Percentiles rank a stretch among this genome's conserved stretches.
phyloP scores from a whole-genome alignment of 305 asterid species.

The Plantago rigida region DNA sequence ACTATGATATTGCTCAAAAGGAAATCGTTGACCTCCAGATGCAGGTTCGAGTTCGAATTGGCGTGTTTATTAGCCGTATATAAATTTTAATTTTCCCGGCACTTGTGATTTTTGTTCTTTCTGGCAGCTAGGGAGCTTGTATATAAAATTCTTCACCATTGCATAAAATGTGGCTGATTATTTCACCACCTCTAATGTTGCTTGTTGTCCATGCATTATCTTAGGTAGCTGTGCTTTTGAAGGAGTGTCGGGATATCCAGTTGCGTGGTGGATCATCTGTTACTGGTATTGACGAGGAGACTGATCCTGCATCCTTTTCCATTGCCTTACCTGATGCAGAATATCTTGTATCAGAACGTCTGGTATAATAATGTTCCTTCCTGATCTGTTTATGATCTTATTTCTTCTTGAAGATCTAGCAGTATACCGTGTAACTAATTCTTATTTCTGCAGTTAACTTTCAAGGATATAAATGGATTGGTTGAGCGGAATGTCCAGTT shows the following conservation, averaged over 20 bases:
- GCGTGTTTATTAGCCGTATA: neutral
- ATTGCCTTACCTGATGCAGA: conserved; percentile 39
- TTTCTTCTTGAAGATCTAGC: conserved; percentile 1
- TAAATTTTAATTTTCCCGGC: neutral
- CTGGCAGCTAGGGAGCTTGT: neutral
- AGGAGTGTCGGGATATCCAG: conserved; percentile 94
- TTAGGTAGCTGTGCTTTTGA: conserved; percentile 74
- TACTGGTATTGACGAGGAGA: conserved; percentile 32
- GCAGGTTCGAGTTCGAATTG: conserved; percentile 43
- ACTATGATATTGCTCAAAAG: conserved; percentile 53
- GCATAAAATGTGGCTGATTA: neutral
- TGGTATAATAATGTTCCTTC: conserved; percentile 35
- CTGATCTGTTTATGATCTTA: neutral
- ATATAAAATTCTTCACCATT: conserved; percentile 5
- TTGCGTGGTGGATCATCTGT: conserved; percentile 72
- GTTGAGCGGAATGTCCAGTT: conserved; percentile 84
- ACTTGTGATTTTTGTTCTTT: neutral
- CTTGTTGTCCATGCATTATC: conserved; percentile 8
- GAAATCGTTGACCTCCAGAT: conserved; percentile 75
- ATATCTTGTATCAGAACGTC: conserved; percentile 38
- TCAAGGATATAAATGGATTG: conserved; percentile 79
- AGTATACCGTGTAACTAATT: conserved; percentile 14
- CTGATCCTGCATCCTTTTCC: conserved; percentile 28
- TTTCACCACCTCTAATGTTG: neutral
- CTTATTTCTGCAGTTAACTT: conserved; percentile 51